Base-by-base conservation (phyloP, 108 stramenopile species). In the Nitzschia putrida region DNA sequence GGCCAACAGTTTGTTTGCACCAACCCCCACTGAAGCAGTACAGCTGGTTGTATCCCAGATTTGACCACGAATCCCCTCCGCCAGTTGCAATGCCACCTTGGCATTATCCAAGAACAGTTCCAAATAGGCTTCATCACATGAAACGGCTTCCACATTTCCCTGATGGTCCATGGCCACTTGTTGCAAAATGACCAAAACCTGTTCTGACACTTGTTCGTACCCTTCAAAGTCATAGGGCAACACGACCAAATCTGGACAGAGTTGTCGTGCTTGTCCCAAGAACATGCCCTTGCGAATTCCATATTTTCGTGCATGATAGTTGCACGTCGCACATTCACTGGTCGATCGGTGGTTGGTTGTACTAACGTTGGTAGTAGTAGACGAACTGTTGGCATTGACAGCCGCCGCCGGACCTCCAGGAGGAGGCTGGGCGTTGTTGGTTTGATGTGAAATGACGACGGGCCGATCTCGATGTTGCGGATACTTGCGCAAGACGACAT, bases 241-340 rank as follows among this genome's bases (percentile, higher is more conserved):
- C 57, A 97, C 90, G 25, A 95, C 64, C 25, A 97, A 68, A 42
- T 93, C 88, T 4, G 93, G 95, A 64, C 94, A 95, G 9, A 93
- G 81, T 57, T 90, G 42, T 70, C 87, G 93, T 13, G 97, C 95
- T 53, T 82, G 77, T 39, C 89, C 87, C 38, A 97, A 72, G 71
- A 92, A 96, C 96, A 96, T 97, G 54, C 97, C 95, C 45, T 95
- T 95, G 57, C 75, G 79, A 29, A 97, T 76, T 10, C 97, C 97
- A 74, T 80, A 84, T 16, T 87, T 85, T 22, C 97, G 71, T 34
- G 97, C 97, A 54, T 87, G 77, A 72, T 97, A 97, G 78, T 95
- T 97, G 77, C 97, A 97, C 12, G 95, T 96, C 5, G 95, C 93
- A 40, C 96, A 83, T 74, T 97, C 97, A 41, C 84, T 86, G 22